A percentile compares a stretch with the other conserved stretches of the same genome.
These are phyloP conservation scores for Thuidium tamariscinum DNA, from an alignment of 225 moss, liverwort and hornwort genomes.

Conservation along the genomic window DNA sequence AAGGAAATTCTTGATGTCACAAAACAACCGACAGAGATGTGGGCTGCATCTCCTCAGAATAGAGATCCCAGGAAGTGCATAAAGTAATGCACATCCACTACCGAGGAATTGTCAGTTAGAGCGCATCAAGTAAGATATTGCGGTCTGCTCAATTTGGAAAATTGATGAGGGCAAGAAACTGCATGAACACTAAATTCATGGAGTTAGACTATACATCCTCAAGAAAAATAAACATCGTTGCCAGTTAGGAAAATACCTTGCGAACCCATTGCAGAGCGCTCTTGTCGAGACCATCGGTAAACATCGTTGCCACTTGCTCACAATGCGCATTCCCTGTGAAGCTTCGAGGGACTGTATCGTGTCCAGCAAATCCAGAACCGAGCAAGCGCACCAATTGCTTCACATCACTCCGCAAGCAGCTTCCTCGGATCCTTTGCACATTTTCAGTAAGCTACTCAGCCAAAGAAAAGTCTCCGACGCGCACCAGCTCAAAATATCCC, in stretches of 20 bases:
- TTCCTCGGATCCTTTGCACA: background rate
- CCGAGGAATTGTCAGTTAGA: background rate
- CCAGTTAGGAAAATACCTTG: slow-evolving; percentile 12
- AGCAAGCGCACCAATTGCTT: background rate
- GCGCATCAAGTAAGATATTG: background rate
- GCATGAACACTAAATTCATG: background rate
- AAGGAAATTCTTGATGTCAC: background rate
- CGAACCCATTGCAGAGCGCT: slow-evolving; percentile 86
- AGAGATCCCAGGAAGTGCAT: background rate
- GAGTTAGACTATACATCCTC: background rate
- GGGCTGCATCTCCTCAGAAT: background rate
- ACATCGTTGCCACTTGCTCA: slow-evolving; percentile 53
- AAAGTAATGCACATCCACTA: background rate
- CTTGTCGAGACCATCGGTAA: slow-evolving; percentile 92
- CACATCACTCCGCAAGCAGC: background rate
- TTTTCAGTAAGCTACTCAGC: background rate
- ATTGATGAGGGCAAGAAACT: background rate
- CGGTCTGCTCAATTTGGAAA: background rate
- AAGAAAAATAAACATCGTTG: background rate
- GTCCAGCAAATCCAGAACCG: background rate
- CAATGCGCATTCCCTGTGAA: slow-evolving; percentile 27
- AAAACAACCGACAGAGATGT: background rate
- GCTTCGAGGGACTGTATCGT: background rate
- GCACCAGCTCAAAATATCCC: background rate
- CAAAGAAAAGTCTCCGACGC: background rate